These are phyloP conservation scores for Corrigiola litoralis DNA, from an alignment of 179 eudicot species.

Conservation along the genomic window DNA sequence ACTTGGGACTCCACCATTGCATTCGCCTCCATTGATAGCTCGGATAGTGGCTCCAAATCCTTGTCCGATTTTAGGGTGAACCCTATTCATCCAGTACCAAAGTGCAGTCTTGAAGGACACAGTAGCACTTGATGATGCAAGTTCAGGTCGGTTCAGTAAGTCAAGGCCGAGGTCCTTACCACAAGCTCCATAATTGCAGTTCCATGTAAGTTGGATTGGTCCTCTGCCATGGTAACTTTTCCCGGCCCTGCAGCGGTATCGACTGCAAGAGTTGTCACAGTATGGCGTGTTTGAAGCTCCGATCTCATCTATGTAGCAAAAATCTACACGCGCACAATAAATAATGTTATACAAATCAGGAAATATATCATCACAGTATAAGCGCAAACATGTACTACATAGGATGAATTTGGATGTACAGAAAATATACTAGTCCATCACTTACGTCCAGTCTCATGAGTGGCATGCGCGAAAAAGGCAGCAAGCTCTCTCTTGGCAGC, in stretches of 20 bases:
- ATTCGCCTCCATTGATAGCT: conserved; percentile 22
- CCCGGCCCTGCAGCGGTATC: conserved; percentile 13
- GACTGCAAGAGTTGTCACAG: conserved; percentile 7
- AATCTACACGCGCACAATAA: conserved; percentile 5
- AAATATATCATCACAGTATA: too few relatives aligned
- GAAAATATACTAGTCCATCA: too few relatives aligned
- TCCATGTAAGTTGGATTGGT: conserved; percentile 24
- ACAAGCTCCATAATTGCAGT: conserved; percentile 26
- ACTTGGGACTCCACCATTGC: conserved; percentile 2
- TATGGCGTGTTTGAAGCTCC: conserved; percentile 11
- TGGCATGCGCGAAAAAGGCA: conserved; percentile 23
- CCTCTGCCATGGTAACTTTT: conserved; percentile 22
- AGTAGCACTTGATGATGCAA: conserved; percentile 6
- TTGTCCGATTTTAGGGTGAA: conserved; percentile 12
- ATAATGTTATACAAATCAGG: background rate
- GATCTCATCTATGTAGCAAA: conserved; percentile 25
- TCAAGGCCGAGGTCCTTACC: conserved; percentile 26
- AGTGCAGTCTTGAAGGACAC: conserved; percentile 24
- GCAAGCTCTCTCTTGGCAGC: conserved; percentile 15
- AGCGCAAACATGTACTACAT: too few relatives aligned
- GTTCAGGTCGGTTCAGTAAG: conserved; percentile 21
- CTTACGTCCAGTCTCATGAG: conserved; percentile 23
- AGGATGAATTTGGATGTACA: too few relatives aligned
- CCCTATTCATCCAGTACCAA: conserved; percentile 31
- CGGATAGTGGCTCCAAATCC: conserved; percentile 27